Percentiles rank a stretch among this genome's conserved stretches.
These are phyloP conservation scores for Carpinus viminea DNA, from an alignment of 306 rosid species.

Conservation along the genomic window DNA sequence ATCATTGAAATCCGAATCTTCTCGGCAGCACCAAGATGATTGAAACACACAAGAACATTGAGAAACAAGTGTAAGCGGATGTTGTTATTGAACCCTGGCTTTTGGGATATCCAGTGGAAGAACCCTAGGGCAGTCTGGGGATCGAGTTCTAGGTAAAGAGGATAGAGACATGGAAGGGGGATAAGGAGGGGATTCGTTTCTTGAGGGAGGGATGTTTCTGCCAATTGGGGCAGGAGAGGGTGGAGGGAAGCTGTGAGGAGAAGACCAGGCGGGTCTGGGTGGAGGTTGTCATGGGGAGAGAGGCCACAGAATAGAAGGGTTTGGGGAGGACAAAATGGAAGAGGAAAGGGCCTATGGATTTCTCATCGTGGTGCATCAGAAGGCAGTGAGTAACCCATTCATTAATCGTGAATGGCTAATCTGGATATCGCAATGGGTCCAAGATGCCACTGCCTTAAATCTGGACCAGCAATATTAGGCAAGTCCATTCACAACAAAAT, in stretches of 20 bases:
- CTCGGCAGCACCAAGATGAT: conserved; percentile 50
- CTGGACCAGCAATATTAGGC: conserved; percentile 55
- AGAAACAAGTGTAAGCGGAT: conserved; percentile 52
- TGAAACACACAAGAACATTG: conserved; percentile 50
- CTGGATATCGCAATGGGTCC: conserved; percentile 38
- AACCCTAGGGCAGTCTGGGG: conserved; percentile 68
- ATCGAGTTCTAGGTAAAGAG: conserved; percentile 53
- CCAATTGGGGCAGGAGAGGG: conserved; percentile 71
- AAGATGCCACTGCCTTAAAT: conserved; percentile 44
- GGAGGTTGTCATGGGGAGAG: conserved; percentile 20
- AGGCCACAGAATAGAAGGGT: conserved; percentile 41
- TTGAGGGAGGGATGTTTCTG: conserved; percentile 51
- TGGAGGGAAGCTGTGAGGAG: conserved; percentile 47
- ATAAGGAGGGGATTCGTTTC: conserved; percentile 45
- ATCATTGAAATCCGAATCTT: conserved; percentile 66
- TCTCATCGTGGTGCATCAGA: conserved; percentile 37
- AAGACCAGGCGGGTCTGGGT: conserved; percentile 32
- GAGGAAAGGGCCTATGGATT: conserved; percentile 30
- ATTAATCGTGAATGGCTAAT: conserved; percentile 14
- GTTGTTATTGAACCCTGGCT: conserved; percentile 50
- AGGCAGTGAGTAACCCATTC: conserved; percentile 10
- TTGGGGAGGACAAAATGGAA: conserved; percentile 6
- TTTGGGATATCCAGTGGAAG: conserved; percentile 58
- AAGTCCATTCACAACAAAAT: conserved; percentile 11
- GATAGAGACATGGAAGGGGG: conserved; percentile 54